phyloP scores from a whole-genome alignment of 2,329 filamentous ascomycete genomes.

The Aureobasidium sp. region DNA sequence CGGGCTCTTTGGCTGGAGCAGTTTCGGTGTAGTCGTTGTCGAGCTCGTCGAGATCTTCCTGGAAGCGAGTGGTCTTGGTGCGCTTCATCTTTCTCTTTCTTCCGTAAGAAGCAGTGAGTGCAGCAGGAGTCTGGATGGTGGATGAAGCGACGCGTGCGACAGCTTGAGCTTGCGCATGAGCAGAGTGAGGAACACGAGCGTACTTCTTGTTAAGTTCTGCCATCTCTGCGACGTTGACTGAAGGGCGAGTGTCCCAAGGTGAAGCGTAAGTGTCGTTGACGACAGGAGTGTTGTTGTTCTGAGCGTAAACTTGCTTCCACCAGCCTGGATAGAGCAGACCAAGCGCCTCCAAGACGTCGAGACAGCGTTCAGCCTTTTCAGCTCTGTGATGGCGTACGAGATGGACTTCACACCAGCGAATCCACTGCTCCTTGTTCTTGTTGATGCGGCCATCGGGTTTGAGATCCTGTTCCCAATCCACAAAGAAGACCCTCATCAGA shows the following conservation, averaged over 20 bases:
- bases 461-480: neutral
- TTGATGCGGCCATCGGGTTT: neutral
- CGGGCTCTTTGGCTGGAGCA: neutral
- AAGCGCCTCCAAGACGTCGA: neutral
- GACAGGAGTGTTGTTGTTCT: neutral
- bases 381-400: neutral
- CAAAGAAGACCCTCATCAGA: neutral
- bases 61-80: neutral
- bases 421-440: neutral
- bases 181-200: neutral
- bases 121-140: neutral
- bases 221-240: neutral
- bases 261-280: neutral
- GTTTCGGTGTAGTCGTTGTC: neutral
- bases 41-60: neutral
- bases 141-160: neutral
- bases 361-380: neutral
- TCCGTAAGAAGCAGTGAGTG: neutral
- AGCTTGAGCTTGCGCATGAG: neutral
- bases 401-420: neutral
- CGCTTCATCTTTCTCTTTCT: neutral
- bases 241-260: neutral
- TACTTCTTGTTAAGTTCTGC: neutral
- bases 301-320: neutral
- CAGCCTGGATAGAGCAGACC: constrained; percentile 1